phyloP scores from a whole-genome alignment of 2,329 filamentous ascomycete genomes.

The Myotisia sp. region DNA sequence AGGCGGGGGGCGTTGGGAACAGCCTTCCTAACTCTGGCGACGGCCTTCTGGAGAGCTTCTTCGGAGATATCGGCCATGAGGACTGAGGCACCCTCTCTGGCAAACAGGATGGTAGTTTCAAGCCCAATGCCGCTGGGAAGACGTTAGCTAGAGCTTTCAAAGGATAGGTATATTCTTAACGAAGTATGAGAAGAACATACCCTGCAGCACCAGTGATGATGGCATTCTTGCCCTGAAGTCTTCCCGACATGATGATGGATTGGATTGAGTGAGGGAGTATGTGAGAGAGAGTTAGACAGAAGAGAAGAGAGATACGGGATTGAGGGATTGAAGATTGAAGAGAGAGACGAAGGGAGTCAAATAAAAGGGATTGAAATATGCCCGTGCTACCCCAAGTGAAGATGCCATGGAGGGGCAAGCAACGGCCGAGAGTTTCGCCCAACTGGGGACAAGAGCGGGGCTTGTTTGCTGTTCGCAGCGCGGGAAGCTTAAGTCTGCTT shows the following conservation, averaged over 20 bases:
- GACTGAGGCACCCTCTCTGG: conserved; percentile 72
- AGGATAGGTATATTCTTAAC: too few relatives aligned
- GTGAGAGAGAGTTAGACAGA: too few relatives aligned
- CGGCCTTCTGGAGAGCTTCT: conserved; percentile 60
- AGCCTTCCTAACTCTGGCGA: conserved; percentile 59
- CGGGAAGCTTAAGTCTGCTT: too few relatives aligned
- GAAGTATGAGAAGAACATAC: conserved; percentile 38
- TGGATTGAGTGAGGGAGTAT: conserved; percentile 1
- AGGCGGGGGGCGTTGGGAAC: conserved; percentile 48
- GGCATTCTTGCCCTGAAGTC: conserved; percentile 52
- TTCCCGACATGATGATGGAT: conserved; percentile 18
- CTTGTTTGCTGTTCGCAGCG: too few relatives aligned
- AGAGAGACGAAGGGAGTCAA: too few relatives aligned
- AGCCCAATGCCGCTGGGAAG: conserved; percentile 66
- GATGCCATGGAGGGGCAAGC: neutral
- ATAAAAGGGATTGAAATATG: too few relatives aligned
- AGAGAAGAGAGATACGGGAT: too few relatives aligned
- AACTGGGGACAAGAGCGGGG: too few relatives aligned
- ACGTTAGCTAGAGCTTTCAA: neutral
- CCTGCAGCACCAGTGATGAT: conserved; percentile 75
- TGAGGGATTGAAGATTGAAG: too few relatives aligned
- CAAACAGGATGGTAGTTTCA: conserved; percentile 80
- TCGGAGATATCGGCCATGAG: conserved; percentile 75
- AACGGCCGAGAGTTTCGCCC: too few relatives aligned
- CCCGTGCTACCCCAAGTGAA: too few relatives aligned